Percentiles rank a stretch among this genome's conserved stretches.
Conservation (phyloP, 2,329 filamentous ascomycete species). For the Colletotrichum chrysophilum region DNA sequence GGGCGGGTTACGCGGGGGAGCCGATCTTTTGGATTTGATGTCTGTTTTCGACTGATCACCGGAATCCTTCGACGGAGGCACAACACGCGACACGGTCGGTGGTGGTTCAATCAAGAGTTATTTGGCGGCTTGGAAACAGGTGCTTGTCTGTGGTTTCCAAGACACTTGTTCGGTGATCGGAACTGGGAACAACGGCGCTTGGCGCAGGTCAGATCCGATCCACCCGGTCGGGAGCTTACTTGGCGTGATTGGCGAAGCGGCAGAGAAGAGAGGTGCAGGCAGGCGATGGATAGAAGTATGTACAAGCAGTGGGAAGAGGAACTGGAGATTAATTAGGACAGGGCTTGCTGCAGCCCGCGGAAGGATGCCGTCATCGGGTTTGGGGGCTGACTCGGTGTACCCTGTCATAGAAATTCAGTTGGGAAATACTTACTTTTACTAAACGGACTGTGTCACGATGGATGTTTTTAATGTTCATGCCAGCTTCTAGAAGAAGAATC, state of each 20-base stretch:
- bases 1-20: not conserved
- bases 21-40: not conserved
- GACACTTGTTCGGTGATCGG: not conserved
- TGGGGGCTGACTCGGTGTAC: not conserved
- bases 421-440: not conserved
- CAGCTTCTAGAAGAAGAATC: not conserved
- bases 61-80: not conserved
- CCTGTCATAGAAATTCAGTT: not conserved
- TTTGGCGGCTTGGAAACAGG: not conserved
- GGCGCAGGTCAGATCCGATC: conserved; percentile 12
- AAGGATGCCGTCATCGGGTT: not conserved
- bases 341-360: not conserved
- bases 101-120: conserved; percentile 14
- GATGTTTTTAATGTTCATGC: not conserved
- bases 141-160: conserved; percentile 2
- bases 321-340: not conserved
- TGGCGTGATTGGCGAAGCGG: conserved; percentile 9
- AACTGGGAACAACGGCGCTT: not conserved
- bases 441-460: not conserved
- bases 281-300: not conserved
- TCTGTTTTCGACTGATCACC: not conserved
- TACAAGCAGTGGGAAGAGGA: not conserved
- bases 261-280: not conserved
- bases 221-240: conserved; percentile 8
- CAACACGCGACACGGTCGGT: not conserved